phyloP scores from a whole-genome alignment of 2,329 filamentous ascomycete species.

The Verticillium nonalfalfae region DNA sequence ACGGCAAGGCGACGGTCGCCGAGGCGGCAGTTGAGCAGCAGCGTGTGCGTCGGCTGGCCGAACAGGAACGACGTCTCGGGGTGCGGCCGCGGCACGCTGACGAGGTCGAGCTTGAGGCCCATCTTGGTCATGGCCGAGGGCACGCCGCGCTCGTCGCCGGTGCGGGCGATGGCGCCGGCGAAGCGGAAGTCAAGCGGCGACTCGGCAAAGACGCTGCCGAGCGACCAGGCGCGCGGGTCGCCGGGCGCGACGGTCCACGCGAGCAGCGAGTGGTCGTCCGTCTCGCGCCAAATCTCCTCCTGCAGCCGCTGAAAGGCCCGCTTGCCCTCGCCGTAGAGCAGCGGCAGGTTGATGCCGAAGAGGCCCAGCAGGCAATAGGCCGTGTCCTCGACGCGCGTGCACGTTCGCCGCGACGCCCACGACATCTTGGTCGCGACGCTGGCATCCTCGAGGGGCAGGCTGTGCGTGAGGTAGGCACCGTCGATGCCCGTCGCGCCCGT shows the following conservation, averaged over 20 bases:
- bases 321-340: conserved; percentile 23
- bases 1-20: not conserved
- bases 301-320: conserved; percentile 13
- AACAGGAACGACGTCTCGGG: not conserved
- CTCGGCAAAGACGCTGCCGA: not conserved
- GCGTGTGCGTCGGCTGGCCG: not conserved
- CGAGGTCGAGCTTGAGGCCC: not conserved
- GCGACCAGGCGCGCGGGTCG: not conserved
- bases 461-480: not conserved
- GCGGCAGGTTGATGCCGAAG: conserved; percentile 23
- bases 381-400: conserved; percentile 18
- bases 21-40: not conserved
- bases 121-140: not conserved
- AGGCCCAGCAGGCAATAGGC: conserved; percentile 24
- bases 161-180: not conserved
- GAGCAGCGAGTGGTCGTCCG: conserved; percentile 15
- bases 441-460: not conserved
- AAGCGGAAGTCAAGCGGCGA: not conserved
- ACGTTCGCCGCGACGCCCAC: conserved; percentile 20
- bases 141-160: not conserved
- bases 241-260: conserved; percentile 16
- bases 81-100: not conserved
- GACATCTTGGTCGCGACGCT: conserved; percentile 18
- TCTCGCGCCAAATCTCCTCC: conserved; percentile 15
- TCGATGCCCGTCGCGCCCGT: not conserved